phyloP scores from a whole-genome alignment of 441 rosid species.

The Erodium trifolium region DNA sequence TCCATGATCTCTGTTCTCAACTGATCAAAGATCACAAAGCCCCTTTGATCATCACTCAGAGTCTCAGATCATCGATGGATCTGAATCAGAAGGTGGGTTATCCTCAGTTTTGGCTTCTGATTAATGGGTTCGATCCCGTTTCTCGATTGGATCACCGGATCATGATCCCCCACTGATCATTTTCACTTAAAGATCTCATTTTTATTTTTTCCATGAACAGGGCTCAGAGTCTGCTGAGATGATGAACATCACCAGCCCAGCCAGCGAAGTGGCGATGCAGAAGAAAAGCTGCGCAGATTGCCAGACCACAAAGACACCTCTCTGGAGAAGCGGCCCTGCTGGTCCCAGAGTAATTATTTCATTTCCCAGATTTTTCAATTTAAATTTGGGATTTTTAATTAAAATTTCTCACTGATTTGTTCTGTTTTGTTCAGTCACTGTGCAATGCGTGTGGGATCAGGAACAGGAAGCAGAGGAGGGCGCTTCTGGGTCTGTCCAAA shows the following conservation, averaged over 20 bases:
- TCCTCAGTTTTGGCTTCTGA: background rate
- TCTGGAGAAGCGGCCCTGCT: constrained; percentile 61
- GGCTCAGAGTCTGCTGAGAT: constrained; percentile 5
- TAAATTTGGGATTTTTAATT: no score
- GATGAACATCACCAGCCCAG: constrained; percentile 12
- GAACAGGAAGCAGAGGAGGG: no score
- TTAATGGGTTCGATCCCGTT: background rate
- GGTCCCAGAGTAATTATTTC: constrained; percentile 39
- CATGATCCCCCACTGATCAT: background rate
- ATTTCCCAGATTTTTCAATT: no score
- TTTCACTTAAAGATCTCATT: background rate
- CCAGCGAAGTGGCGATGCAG: constrained; percentile 4
- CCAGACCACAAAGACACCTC: constrained; percentile 46
- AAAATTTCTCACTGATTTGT: no score
- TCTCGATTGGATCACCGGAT: background rate
- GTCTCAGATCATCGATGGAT: background rate
- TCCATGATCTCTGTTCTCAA: background rate
- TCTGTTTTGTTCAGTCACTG: constrained; percentile 32
- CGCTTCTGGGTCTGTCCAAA: no score
- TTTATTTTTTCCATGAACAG: constrained; percentile 8
- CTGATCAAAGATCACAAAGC: background rate
- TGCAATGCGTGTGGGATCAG: constrained; percentile 47
- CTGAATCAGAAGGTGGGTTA: background rate
- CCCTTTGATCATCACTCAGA: background rate
- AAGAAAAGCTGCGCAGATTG: constrained; percentile 42